Conservation (phyloP, 257 asterid genomes). For the Misopates orontium region DNA sequence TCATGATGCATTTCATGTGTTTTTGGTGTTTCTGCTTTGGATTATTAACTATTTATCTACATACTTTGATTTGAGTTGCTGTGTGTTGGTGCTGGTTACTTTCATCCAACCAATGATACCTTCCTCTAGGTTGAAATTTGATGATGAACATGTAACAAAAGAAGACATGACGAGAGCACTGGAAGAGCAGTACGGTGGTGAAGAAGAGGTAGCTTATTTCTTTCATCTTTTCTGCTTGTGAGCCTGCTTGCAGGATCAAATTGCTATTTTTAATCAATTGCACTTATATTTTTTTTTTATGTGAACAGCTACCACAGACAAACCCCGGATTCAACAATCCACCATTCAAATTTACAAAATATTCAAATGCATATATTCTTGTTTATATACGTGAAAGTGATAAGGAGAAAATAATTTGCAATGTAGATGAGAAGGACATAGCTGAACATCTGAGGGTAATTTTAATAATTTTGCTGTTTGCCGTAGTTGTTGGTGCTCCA, state of each 20-base stretch:
- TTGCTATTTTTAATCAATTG: slow-evolving; percentile 22
- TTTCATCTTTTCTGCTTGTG: slow-evolving; percentile 7
- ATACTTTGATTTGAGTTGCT: slow-evolving; percentile 16
- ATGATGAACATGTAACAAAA: slow-evolving; percentile 97
- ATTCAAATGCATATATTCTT: slow-evolving; percentile 99
- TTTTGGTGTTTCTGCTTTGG: slow-evolving; percentile 19
- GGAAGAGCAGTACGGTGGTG: slow-evolving; percentile 99
- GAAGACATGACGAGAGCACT: slow-evolving; percentile 92
- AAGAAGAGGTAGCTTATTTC: slow-evolving; percentile 76
- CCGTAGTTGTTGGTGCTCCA: slow-evolving; percentile 22
- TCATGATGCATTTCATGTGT: neutral
- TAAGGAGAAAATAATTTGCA: slow-evolving; percentile 94
- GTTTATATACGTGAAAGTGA: slow-evolving; percentile 96
- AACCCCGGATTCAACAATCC: slow-evolving; percentile 97
- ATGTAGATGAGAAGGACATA: slow-evolving; percentile 96
- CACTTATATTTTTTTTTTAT: slow-evolving; percentile 6
- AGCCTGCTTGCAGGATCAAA: neutral
- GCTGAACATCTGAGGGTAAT: slow-evolving; percentile 97
- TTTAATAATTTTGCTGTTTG: slow-evolving; percentile 17
- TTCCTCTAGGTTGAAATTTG: slow-evolving; percentile 77
- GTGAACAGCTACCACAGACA: slow-evolving; percentile 93
- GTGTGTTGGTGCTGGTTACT: slow-evolving; percentile 30
- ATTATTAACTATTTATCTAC: neutral
- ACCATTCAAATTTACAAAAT: slow-evolving; percentile 94
- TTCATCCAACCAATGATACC: slow-evolving; percentile 20